Conservation (phyloP, 345 rosid species). For the Aurinia saxatilis region DNA sequence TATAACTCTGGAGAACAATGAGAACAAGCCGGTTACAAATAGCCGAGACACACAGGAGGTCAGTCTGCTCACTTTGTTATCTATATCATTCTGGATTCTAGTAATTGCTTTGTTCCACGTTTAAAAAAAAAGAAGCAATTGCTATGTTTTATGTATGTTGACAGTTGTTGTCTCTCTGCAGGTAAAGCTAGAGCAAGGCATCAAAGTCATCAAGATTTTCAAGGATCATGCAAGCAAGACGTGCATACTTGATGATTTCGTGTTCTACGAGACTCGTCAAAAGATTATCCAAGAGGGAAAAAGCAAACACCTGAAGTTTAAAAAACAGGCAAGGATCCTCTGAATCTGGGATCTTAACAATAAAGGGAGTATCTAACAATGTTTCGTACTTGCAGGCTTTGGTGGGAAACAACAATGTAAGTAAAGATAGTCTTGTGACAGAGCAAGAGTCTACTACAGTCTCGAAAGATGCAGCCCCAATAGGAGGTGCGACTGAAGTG, state of each 20-base stretch:
- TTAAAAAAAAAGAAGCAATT: no score
- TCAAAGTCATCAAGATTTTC: conserved; percentile 43
- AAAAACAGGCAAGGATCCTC: conserved; percentile 39
- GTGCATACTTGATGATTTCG: conserved; percentile 54
- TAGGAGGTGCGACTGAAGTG: background rate
- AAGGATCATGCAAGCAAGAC: conserved; percentile 46
- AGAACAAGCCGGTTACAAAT: conserved; percentile 80
- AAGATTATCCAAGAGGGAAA: conserved; percentile 45
- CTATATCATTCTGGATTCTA: background rate
- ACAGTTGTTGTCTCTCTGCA: conserved; percentile 1
- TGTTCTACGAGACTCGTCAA: conserved; percentile 46
- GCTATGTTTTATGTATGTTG: background rate
- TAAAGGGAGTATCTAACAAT: background rate
- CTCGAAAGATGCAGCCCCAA: background rate
- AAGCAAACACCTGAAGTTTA: conserved; percentile 37
- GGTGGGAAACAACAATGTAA: background rate
- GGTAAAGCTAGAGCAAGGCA: conserved; percentile 51
- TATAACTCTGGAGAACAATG: conserved; percentile 67
- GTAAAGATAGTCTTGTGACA: background rate
- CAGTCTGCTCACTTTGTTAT: background rate
- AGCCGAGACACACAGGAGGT: conserved; percentile 91
- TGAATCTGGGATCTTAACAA: background rate
- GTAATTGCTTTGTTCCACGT: background rate
- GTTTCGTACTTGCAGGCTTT: conserved; percentile 1
- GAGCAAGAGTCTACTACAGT: background rate